Conservation (phyloP, 306 rosid genomes). For the Corylus avellana region DNA sequence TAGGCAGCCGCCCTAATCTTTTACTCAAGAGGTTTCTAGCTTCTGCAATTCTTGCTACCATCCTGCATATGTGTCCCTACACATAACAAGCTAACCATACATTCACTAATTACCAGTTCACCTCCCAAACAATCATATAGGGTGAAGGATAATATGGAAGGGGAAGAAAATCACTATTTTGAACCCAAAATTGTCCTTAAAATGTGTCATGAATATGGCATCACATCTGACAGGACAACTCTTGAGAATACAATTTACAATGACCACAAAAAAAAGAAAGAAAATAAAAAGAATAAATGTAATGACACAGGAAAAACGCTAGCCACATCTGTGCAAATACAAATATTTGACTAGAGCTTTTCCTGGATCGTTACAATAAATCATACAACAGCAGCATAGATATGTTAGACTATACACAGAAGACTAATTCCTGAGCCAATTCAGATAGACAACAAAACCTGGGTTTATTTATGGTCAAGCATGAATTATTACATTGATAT, state of each 20-base stretch:
- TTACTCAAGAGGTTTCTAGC: slow-evolving; percentile 50
- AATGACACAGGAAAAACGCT: not conserved
- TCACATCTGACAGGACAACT: not conserved
- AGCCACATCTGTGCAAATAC: too few relatives aligned
- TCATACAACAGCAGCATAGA: not conserved
- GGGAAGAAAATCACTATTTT: not conserved
- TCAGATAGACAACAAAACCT: not conserved
- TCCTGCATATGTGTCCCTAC: slow-evolving; percentile 55
- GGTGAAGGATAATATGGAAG: not conserved
- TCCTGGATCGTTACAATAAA: not conserved
- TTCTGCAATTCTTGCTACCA: slow-evolving; percentile 62
- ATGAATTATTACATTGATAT: not conserved
- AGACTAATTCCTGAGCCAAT: not conserved
- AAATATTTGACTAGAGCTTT: too few relatives aligned
- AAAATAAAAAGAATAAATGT: not conserved
- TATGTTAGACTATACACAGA: not conserved
- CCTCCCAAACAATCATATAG: slow-evolving; percentile 4
- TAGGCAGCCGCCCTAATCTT: slow-evolving; percentile 50
- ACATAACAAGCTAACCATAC: slow-evolving; percentile 67
- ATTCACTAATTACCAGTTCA: slow-evolving; percentile 58
- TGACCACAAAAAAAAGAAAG: not conserved
- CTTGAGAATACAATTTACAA: not conserved
- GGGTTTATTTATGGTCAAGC: not conserved
- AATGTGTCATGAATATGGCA: not conserved
- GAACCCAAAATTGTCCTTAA: not conserved